Conservation (phyloP, 768 basidiomycete species). For the Thelephora ganbajun region DNA sequence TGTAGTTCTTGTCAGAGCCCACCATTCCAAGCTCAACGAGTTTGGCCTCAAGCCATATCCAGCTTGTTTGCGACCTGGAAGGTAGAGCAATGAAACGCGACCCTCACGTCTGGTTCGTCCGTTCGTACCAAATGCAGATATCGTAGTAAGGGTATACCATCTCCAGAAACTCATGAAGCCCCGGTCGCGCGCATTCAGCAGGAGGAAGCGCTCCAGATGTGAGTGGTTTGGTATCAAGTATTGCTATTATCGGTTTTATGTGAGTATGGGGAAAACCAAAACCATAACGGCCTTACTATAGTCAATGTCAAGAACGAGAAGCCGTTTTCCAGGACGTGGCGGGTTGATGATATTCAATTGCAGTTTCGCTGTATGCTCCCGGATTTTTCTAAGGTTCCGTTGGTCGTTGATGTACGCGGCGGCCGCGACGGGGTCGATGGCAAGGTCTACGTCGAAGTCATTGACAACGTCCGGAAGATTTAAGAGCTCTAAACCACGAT, state of each 20-base stretch:
- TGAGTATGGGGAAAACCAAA: neutral
- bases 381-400: constrained; percentile 70
- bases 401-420: constrained; percentile 55
- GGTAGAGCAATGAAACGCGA: neutral
- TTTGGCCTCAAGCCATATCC: constrained; percentile 85
- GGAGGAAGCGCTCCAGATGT: constrained; percentile 73
- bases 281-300: constrained; percentile 42
- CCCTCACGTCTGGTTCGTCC: neutral
- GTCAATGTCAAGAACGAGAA: constrained; percentile 81
- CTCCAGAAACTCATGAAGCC: constrained; percentile 74
- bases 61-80: constrained; percentile 70
- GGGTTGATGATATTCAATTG: constrained; percentile 63
- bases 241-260: constrained; percentile 29
- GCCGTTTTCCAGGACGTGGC: constrained; percentile 59
- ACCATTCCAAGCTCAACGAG: constrained; percentile 79
- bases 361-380: constrained; percentile 53
- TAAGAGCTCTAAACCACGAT: constrained; percentile 35
- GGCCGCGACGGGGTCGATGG: constrained; percentile 44
- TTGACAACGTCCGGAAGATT: constrained; percentile 59
- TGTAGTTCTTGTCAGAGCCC: constrained; percentile 54
- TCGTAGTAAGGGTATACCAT: constrained; percentile 74
- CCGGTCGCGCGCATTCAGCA: constrained; percentile 69
- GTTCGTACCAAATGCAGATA: constrained; percentile 67
- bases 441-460: constrained; percentile 68
- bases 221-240: constrained; percentile 74